These are phyloP conservation scores for Penicillium flavigenum DNA, from an alignment of 495 filamentous ascomycete species.

Conservation along the genomic window DNA sequence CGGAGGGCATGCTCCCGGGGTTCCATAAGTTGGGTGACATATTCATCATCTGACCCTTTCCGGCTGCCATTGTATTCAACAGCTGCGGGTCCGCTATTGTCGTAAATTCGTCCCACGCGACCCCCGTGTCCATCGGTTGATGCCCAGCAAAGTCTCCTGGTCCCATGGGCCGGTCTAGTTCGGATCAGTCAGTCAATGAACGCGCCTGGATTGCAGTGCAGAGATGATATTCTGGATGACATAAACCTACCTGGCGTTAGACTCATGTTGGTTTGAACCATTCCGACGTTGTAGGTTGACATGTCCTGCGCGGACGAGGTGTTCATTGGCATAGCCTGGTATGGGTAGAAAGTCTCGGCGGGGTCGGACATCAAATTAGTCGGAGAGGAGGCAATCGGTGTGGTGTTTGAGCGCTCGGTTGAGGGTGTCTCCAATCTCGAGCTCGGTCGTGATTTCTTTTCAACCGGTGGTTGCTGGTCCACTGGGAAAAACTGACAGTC, in stretches of 20 bases:
- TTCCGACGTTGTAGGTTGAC: conserved; percentile 31
- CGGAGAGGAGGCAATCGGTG: conserved; percentile 45
- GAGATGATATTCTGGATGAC: background rate
- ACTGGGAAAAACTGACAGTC: conserved; percentile 94
- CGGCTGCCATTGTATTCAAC: conserved; percentile 36
- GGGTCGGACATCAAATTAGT: conserved; percentile 32
- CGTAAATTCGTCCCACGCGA: conserved; percentile 45
- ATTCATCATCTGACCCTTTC: conserved; percentile 41
- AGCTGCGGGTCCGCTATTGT: conserved; percentile 44
- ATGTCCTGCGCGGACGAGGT: conserved; percentile 38
- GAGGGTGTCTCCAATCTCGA: conserved; percentile 46
- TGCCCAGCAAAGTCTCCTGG: conserved; percentile 32
- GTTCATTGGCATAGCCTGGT: conserved; percentile 40
- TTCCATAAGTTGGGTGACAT: conserved; percentile 37
- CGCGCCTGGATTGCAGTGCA: background rate
- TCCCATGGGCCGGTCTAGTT: conserved; percentile 32
- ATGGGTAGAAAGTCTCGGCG: conserved; percentile 44
- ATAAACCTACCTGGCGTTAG: conserved; percentile 40
- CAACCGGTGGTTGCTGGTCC: conserved; percentile 71
- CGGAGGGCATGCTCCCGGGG: conserved; percentile 24
- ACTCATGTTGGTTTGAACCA: conserved; percentile 36
- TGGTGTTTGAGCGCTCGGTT: conserved; percentile 43
- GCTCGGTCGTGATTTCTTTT: conserved; percentile 50
- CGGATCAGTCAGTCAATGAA: background rate
- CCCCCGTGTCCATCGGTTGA: conserved; percentile 36